Conservation (phyloP, 1,284 basidiomycete genomes). For the Malassezia nana region DNA sequence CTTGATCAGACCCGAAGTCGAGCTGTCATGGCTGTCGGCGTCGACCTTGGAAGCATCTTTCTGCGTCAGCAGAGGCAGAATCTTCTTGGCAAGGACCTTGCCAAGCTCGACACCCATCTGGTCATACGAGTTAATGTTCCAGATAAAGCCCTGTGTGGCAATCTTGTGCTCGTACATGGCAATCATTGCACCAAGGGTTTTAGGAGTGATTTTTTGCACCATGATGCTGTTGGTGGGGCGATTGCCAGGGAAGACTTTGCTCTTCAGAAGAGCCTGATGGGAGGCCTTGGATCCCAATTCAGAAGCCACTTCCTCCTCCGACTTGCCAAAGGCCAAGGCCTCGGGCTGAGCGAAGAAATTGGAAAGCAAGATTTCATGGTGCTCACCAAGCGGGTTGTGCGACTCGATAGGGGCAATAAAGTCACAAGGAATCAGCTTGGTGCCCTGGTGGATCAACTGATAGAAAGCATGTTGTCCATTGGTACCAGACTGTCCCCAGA, state of each 20-base stretch:
- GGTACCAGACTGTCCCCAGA: constrained; percentile 96
- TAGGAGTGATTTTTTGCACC: constrained; percentile 83
- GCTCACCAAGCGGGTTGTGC: constrained; percentile 76
- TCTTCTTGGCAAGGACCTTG: constrained; percentile 87
- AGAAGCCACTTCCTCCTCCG: constrained; percentile 71
- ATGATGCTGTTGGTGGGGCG: constrained; percentile 92
- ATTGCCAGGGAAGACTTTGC: constrained; percentile 96
- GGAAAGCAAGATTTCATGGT: constrained; percentile 91
- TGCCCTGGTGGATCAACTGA: constrained; percentile 79
- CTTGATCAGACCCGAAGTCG: constrained; percentile 48
- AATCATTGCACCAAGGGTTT: constrained; percentile 75
- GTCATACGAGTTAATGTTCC: constrained; percentile 93
- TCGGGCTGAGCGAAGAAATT: constrained; percentile 93
- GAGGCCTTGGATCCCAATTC: constrained; percentile 65
- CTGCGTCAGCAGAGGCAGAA: constrained; percentile 71
- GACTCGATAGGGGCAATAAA: constrained; percentile 90
- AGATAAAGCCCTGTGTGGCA: constrained; percentile 89
- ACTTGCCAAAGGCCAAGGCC: constrained; percentile 93
- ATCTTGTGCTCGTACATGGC: constrained; percentile 99
- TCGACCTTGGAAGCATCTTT: constrained; percentile 62
- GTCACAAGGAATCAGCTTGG: constrained; percentile 66
- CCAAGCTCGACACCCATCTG: constrained; percentile 61
- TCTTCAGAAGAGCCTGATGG: constrained; percentile 78
- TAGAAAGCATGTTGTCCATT: constrained; percentile 99
- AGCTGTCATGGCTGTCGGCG: constrained; percentile 66